Evolutionary conservation across 1,139 yeast species (phyloP), one percentile per base, ranked within the genome.

Genomic region (Debaryomyces fabryi): DNA sequence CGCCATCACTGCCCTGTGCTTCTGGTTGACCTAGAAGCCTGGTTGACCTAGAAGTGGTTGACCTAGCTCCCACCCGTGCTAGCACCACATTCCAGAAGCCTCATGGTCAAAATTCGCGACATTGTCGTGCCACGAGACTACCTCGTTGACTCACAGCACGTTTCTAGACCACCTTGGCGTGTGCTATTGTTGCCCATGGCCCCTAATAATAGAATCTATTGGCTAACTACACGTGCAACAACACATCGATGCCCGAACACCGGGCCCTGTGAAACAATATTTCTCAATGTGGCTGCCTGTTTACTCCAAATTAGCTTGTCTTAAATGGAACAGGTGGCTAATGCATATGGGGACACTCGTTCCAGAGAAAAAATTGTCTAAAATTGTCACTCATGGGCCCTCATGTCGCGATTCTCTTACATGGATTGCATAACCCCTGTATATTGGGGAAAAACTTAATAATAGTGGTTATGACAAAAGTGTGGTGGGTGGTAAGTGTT

Each of bases 301-400:
- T 35, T 20, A 35, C 38, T 35, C 38, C 38, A 35, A 35, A 12
- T 20, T 35, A 10, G 38, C 13, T 20, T n/a, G n/a, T 35, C 15
- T 12, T n/a, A 20, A 21, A 12, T 10, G 38, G 15, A 35, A 12
- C 25, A 20, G 38, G 38, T 24, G 35, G 33, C 27, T 20, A 40
- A 21, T 35, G 38, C 38, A 35, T 35, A 35, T 21, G 25, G 38
- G 35, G 38, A 20, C 25, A n/a, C 38, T 35, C 38, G 25, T 35
- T 35, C 24, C 38, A 35, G 23, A 21, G 25, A 35, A 35, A 15
- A 20, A 10, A 20, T 35, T 35, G 38, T 35, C 25, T 35, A 40
- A 40, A 39, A 29, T 30, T 40, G 18, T 40, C 29, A 30, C 36
- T 23, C 43, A 40, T 40, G 43, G 43, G 43, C 43, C 43, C 37